Base-by-base conservation (phyloP, 2,329 filamentous ascomycete species). In the Ustulina deusta region DNA sequence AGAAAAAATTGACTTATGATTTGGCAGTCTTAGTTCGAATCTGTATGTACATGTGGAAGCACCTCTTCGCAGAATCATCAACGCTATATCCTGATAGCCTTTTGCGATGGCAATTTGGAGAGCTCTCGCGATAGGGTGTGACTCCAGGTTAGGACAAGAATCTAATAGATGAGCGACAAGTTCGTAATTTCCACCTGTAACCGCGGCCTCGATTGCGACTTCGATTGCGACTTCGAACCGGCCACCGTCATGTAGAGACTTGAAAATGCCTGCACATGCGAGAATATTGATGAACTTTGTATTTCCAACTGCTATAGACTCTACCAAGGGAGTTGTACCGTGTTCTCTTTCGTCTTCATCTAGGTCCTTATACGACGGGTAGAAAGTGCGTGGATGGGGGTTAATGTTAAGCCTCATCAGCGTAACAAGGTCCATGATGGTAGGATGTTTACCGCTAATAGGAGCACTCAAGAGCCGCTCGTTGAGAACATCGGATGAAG, bases 111-210 rank as follows among this genome's bases (percentile, higher is more conserved):
- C 44, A 10, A 1, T 7, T 1, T 1, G 0, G 2, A 65, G 17
- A 9, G 62, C 36, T 17, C 3, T 1, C 11, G 0, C 17, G 15
- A 55, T 54, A 27, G 17, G 4, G 6, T 46, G 44, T 6, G 56
- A 54, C 6, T 57, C 51, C 13, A 56, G 32, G 44, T 55, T 27
- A 9, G 49, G 63, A 29, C 51, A 42, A 6, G 63, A 49, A 42
- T 20, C 10, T 29, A 65, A 57, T n/a, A 66, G 7, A 32, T 42
- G 17, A 10, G 17, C 32, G 11, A 61, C 40, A 52, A 66, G 56
- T 13, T 51, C 9, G 13, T 11, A 15, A 34, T 55, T 32, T 0
- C 42, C 25, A 49, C 20, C 32, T 5, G 55, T 13, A 20, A 25
- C 40, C 10, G 49, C 57, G 3, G 57, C 63, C 3, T 11, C 17